Evolutionary conservation across 345 rosid species (phyloP).

Genomic region (Eucalyptus fibrosa): DNA sequence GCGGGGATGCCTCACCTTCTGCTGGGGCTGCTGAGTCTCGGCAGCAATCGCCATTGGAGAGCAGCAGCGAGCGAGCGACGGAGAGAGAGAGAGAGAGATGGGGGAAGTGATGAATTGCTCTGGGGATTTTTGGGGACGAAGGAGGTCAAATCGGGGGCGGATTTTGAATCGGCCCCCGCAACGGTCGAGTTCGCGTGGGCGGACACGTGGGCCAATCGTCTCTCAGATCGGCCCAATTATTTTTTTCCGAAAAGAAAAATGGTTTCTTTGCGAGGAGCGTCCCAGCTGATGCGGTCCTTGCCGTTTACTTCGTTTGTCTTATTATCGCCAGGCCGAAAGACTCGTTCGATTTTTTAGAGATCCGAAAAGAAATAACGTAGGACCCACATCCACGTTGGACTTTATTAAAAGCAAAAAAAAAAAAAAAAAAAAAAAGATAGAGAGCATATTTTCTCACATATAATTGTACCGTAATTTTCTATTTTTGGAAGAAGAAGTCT

Average conservation of each 20-base stretch:
- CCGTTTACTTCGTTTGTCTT: not conserved
- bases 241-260: not conserved
- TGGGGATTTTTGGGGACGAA: not conserved
- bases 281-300: not conserved
- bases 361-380: not conserved
- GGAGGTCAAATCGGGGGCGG: not conserved
- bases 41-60: constrained; percentile 55
- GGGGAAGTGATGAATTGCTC: not conserved
- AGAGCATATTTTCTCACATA: not conserved
- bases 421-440: not conserved
- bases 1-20: constrained; percentile 25
- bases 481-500: too few species aligned
- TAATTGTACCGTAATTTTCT: too few species aligned
- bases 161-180: constrained; percentile 3
- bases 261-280: constrained; percentile 15
- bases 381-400: not conserved
- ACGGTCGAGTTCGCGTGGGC: constrained; percentile 45
- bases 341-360: not conserved
- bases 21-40: constrained; percentile 39
- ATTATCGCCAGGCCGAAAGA: not conserved
- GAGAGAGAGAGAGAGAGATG: not conserved
- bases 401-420: not conserved
- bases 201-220: constrained; percentile 36
- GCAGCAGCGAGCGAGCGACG: not conserved
- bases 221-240: not conserved